Percentiles rank a stretch among this genome's conserved stretches.
Evolutionary conservation across 2,329 filamentous ascomycete species (phyloP).

Genomic region (Ophiosphaerella herpotricha): DNA sequence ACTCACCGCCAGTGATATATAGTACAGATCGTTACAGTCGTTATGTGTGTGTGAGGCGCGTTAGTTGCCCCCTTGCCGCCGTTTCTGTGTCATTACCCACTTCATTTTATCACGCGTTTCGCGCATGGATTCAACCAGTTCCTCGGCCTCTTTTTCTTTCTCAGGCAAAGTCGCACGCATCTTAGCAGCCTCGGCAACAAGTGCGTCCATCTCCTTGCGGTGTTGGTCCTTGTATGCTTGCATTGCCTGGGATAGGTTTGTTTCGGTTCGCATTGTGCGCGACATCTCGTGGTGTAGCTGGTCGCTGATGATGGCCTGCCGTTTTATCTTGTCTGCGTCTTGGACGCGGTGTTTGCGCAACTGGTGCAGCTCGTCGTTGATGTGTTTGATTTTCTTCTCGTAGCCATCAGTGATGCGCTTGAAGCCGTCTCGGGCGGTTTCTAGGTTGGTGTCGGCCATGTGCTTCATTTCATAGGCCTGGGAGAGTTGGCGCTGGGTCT

Average conservation of each 20-base stretch:
- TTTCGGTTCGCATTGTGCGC: constrained; percentile 64
- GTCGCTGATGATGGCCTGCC: constrained; percentile 70
- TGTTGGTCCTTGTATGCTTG: constrained; percentile 68
- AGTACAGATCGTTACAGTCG: constrained; percentile 32
- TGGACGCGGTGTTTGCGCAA: constrained; percentile 34
- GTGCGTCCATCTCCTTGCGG: constrained; percentile 62
- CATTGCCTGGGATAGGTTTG: constrained; percentile 64
- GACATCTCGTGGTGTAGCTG: constrained; percentile 73
- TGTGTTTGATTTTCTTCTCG: constrained; percentile 55
- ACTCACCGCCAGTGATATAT: constrained; percentile 23
- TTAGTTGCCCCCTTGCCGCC: constrained; percentile 2
- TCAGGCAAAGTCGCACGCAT: constrained; percentile 60
- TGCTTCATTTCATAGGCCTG: constrained; percentile 53
- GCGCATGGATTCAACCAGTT: constrained; percentile 62
- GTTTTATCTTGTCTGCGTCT: constrained; percentile 47
- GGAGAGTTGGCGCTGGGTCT: constrained; percentile 67
- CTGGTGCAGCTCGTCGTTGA: constrained; percentile 51
- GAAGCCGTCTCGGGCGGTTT: constrained; percentile 72
- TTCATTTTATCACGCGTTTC: constrained; percentile 69
- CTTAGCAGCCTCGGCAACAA: constrained; percentile 61
- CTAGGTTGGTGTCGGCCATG: constrained; percentile 64
- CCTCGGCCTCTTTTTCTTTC: constrained; percentile 66
- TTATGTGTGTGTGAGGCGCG: neutral
- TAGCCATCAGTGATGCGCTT: constrained; percentile 65
- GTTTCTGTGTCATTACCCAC: constrained; percentile 64